Evolutionary conservation across 177 flowering plant genomes (phyloP), one percentile per base, ranked within the genome.

Genomic region (Vitis hybrid): DNA sequence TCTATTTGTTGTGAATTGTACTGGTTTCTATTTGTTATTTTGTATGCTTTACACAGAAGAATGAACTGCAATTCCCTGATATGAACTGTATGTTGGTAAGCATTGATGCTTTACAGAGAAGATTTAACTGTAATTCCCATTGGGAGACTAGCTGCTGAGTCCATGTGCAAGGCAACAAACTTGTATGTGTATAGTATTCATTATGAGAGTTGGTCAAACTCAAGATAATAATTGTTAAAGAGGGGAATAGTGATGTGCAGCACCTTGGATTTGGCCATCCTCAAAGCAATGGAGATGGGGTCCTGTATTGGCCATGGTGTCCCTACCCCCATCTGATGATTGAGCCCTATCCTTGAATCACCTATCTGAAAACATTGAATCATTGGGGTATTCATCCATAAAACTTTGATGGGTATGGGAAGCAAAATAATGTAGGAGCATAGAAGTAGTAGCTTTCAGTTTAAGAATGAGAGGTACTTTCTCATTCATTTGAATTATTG

Each of bases 101-200:
- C 19, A 34, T 39, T 17, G 54, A 12, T 34, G 54, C 67, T 62
- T 63, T 62, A 62, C 60, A 70, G 67, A 56, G 26, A 71, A 71
- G 74, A 57, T 57, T 65, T 26, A 56, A 64, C 67, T n/a, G 72
- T 39, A 62, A 26, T 70, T 49, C 48, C 11, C 19, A 49, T 13
- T 62, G 26, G 19, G 60, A 19, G 61, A 39, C 8, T 39, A 6
- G 48, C 13, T 70, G 18, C 32, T 52, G 39, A 63, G 19, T 68
- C 65, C 72, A 69, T 75, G 77, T 75, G 77, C 73, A 48, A 56
- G 56, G 65, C 72, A 64, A 15, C 65, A 63, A 30, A 56, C 17
- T 57, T 51, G 4, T 21, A 6, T 30, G 11, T n/a, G 4, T 59
- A 18, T 17, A 21, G 21, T 32, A 63, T 21, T 32, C 21, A 30